Evolutionary conservation across 1,139 yeast genomes (phyloP), one percentile per base, ranked within the genome.

Genomic region (Arxiozyma telluris): DNA sequence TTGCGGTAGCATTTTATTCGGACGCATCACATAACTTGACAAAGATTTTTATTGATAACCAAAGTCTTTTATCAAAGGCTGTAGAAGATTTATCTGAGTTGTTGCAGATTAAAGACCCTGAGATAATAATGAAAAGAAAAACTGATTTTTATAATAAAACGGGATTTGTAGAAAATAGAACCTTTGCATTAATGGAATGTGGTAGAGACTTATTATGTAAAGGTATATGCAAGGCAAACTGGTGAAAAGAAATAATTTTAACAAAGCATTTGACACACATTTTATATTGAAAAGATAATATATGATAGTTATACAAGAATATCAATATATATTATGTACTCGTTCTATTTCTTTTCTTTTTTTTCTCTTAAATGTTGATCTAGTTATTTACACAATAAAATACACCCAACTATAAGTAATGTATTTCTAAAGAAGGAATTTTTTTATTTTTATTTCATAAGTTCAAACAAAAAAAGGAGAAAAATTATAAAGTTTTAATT

Each of bases 81-180:
- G 93, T 90, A 6, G 98, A 93, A 68, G 83, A 80, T 55, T 73
- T 93, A 45, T 85, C 96, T 2, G 83, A 82, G 62, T 71, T 90
- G 21, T 83, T 90, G 65, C 86, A 81, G 64, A 77, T 83, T 54
- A 78, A 79, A 54, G 73, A 75, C 47, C 78, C 80, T n/a, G 71
- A 73, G 50, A 70, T 72, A 30, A 79, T 83, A 39, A 72, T 82
- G 64, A 70, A 73, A 42, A 67, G 73, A 50, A 83, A 80, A 62
- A 66, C 69, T 11, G 75, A 76, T 41, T 82, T 85, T 57, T 73
- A 80, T 51, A 76, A 78, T 55, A 71, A 74, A 53, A 73, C 79
- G 20, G 74, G 77, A 9, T 73, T 74, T 55, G 75, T 82, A 11
- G 62, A 67, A 18, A 75, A 76, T 53, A 68, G 86, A 50, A 78